Evolutionary conservation across 1,139 yeast genomes (phyloP), one percentile per base, ranked within the genome.

Genomic region (Nakaseomyces delphensis): DNA sequence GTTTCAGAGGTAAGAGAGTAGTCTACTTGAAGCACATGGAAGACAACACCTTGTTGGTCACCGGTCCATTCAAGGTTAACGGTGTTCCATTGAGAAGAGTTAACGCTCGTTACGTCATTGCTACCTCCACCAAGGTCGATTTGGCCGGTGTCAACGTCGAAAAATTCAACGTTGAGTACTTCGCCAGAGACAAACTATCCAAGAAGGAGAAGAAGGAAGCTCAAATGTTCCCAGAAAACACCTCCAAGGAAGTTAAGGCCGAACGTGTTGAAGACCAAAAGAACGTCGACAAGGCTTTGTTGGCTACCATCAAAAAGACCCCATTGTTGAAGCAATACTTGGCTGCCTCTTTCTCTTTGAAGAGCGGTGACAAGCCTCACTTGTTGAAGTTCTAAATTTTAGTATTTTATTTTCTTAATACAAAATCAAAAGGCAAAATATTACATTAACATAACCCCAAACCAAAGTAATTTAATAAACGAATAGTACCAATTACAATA

Each of bases 1-100:
- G 96, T 76, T 91, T 87, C 95, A 85, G 98, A 77, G 99, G 99
- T 71, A 93, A 91, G 87, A 91, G 99, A 78, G 98, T 91, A 65
- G 97, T 91, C 55, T 85, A 83, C 87, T 83, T 91, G 71, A 91
- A 91, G 84, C 76, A 83, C 74, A 81, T 93, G 70, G 97, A 87
- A 76, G 98, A 93, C 82, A 86, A 85, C 89, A 91, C 97, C 59
- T 79, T 93, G 67, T 84, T 91, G 69, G 96, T 91, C 57, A 76
- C 96, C 53, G 99, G 99, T 70, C 99, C 99, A 68, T 93, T 91
- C 95, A 93, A 91, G 83, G 86, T 91, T 66, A 93, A 93, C 75
- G 98, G 98, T 79, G 99, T 91, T 61, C 98, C 99, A 72, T 82
- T 91, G 71, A 86, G 96, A 82, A 86, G 98, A 81, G 97, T 91